A percentile compares a stretch with the other conserved stretches of the same genome.
phyloP scores from a whole-genome alignment of 495 filamentous ascomycete species.

The Collariella sp. region DNA sequence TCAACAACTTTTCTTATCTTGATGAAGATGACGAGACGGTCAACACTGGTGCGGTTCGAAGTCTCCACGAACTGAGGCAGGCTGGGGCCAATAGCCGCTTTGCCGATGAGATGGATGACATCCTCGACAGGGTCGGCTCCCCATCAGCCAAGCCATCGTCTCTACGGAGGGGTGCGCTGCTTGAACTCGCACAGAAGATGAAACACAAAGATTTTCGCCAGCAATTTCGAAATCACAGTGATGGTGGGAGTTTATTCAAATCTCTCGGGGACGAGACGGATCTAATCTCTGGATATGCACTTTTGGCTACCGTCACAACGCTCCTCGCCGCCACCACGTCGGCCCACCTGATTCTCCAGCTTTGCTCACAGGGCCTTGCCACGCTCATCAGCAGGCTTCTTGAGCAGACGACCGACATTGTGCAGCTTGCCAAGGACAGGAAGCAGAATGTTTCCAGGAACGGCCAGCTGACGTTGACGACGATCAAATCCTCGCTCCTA shows the following conservation, averaged over 20 bases:
- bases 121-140: slow-evolving; percentile 74
- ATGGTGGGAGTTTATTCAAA: slow-evolving; percentile 57
- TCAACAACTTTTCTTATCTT: slow-evolving; percentile 23
- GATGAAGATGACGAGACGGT: slow-evolving; percentile 49
- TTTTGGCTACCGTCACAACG: slow-evolving; percentile 47
- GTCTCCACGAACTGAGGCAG: slow-evolving; percentile 82
- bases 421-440: slow-evolving; percentile 48
- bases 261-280: slow-evolving; percentile 46
- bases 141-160: slow-evolving; percentile 41
- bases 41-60: slow-evolving; percentile 54
- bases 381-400: slow-evolving; percentile 48
- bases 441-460: slow-evolving; percentile 62
- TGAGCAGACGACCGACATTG: slow-evolving; percentile 43
- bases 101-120: slow-evolving; percentile 66
- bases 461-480: slow-evolving; percentile 43
- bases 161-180: slow-evolving; percentile 40
- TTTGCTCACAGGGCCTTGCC: slow-evolving; percentile 42
- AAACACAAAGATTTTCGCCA: slow-evolving; percentile 54
- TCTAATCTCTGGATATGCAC: slow-evolving; percentile 49
- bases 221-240: slow-evolving; percentile 70
- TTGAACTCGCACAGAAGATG: slow-evolving; percentile 68
- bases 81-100: slow-evolving; percentile 80
- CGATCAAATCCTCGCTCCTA: slow-evolving; percentile 42
- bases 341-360: slow-evolving; percentile 41
- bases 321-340: slow-evolving; percentile 46